phyloP scores from a whole-genome alignment of 805 yeast genomes.

The Saturnispora sekii region DNA sequence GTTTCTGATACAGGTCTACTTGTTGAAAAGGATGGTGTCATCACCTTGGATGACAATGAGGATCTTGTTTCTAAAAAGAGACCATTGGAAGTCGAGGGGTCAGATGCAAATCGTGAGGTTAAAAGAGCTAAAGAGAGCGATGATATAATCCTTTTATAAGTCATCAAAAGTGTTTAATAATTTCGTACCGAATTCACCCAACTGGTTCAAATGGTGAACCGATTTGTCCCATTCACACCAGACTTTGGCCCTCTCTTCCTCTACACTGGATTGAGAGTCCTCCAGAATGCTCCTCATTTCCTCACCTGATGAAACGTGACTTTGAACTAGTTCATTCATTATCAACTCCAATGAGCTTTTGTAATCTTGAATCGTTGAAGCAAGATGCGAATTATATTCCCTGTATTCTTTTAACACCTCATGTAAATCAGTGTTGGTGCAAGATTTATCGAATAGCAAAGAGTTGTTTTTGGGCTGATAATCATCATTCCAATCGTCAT shows the following conservation, averaged over 20 bases:
- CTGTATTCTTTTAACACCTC: neutral
- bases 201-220: neutral
- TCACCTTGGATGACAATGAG: constrained; percentile 13
- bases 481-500: neutral
- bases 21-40: constrained; percentile 11
- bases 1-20: neutral
- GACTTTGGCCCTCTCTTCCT: neutral
- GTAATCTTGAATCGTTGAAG: neutral
- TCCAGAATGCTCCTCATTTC: neutral
- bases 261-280: neutral
- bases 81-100: neutral
- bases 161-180: neutral
- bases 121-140: constrained; percentile 4
- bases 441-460: neutral
- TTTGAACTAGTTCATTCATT: neutral
- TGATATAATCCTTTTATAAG: constrained; percentile 1
- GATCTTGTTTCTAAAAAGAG: constrained; percentile 2
- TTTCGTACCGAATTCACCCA: constrained; percentile 3
- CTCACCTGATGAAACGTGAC: neutral
- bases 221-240: neutral
- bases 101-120: neutral
- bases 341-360: constrained; percentile 1
- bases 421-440: constrained; percentile 2
- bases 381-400: neutral
- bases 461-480: constrained; percentile 4